Evolutionary conservation across 164 flowering plant genomes (phyloP), one percentile per base, ranked within the genome.

Genomic region (Macadamia integrifolia): DNA sequence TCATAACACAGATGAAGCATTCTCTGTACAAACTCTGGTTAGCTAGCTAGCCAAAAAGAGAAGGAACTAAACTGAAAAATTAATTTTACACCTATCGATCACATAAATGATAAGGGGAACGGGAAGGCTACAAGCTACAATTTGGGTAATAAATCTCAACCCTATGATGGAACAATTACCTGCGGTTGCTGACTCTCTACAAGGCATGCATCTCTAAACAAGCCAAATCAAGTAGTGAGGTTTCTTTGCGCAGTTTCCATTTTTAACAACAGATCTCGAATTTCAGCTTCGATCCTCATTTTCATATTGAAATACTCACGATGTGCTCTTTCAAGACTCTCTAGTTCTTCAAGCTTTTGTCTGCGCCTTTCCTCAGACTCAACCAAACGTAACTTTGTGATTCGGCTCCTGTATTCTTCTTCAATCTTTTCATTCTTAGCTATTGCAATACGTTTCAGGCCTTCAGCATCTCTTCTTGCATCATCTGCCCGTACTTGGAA

Each of bases 391-490:
- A 91, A 63, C 68, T 88, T 93, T 6, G 77, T 67, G 18, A 91
- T 79, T 30, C 90, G 75, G 64, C 72, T 78, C 6, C 67, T 61
- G 46, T 85, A 86, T 65, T 93, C 98, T 72, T 87, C 92, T 48
- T 93, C 98, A 57, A 88, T 74, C 71, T 89, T 89, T 60, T 90
- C 88, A 58, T 74, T 86, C 78, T 93, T 93, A 32, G 89, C 87
- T 10, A 78, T 56, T 15, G 85, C 86, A 64, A 89, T 87, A 40
- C 88, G 86, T 70, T 85, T 88, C 63, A 93, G 80, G 53, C 91
- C 88, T 71, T 89, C 96, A 18, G 97, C 91, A 75, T 93, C 98
- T 77, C 85, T 82, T 74, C 89, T 84, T 15, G 98, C 98, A 74
- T 88, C 89, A 73, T 93, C 93, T 49, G 96, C 96, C 49, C 92